Evolutionary conservation across 805 yeast species (phyloP).

Genomic region (Vanderwaltozyma tropicalis): DNA sequence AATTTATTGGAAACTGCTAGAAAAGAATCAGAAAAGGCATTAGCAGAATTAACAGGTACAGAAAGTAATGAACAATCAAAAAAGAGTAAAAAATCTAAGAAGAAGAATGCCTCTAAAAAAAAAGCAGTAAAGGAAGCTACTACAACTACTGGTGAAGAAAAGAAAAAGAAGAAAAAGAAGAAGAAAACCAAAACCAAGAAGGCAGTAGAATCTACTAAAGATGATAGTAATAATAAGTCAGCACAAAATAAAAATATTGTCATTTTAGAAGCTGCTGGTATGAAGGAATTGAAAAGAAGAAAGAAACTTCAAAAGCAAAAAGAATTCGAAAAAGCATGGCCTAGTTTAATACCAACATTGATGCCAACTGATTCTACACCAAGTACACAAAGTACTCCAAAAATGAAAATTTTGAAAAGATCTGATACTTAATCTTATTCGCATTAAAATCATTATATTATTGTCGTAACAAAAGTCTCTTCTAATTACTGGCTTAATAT

Average conservation of each 20-base stretch:
- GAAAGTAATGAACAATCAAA: slow-evolving; percentile 12
- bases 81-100: slow-evolving; percentile 8
- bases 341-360: background rate
- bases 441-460: background rate
- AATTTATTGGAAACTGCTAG: slow-evolving; percentile 10
- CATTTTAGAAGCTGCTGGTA: slow-evolving; percentile 26
- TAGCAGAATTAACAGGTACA: slow-evolving; percentile 21
- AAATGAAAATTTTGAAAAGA: slow-evolving; percentile 4
- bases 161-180: slow-evolving; percentile 1
- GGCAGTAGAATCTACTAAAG: slow-evolving; percentile 1
- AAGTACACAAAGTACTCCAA: background rate
- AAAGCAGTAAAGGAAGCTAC: background rate
- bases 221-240: background rate
- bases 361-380: background rate
- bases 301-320: slow-evolving; percentile 13
- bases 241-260: slow-evolving; percentile 18
- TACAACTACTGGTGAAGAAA: slow-evolving; percentile 2
- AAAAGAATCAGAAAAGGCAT: slow-evolving; percentile 17
- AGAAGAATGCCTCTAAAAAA: slow-evolving; percentile 3
- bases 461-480: too few species aligned
- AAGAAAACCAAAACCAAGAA: slow-evolving; percentile 4
- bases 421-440: background rate
- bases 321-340: slow-evolving; percentile 4
- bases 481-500: too few species aligned
- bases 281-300: slow-evolving; percentile 21